Evolutionary conservation across 345 rosid species (phyloP), one percentile per base, ranked within the genome.

Genomic region (Sonneratia caseolaris): DNA sequence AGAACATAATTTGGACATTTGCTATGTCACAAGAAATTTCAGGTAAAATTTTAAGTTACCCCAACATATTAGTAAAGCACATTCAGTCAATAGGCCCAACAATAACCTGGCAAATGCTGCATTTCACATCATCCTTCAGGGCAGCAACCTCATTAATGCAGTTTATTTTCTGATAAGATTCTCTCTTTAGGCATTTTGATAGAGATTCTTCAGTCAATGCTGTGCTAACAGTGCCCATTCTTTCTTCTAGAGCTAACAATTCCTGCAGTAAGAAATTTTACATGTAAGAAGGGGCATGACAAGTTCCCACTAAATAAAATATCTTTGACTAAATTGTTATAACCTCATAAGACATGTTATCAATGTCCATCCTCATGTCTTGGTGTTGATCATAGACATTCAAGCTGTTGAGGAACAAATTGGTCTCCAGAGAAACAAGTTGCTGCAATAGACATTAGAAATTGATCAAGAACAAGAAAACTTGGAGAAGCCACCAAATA

Each of bases 281-380:
- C 4, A 18, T 5, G 45, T 69, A 27, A 19, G 37, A 9, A 21
- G 18, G 53, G 48, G 42, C 4, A 0, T 9, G 64, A 62, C 5
- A 12, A 57, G 42, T 64, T 72, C 59, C 22, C 0, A 38, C 14
- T 36, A 57, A 3, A 21, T 49, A 12, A 43, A 37, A 53, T 14
- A 64, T 45, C 9, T 67, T 9, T 43, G 68, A 79, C 87, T 32
- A 6, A 14, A 62, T 27, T 24, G 38, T 62, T 13, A 62, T 74
- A 61, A 92, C 99, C 98, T 96, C 98, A 70, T 95, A 95, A 42
- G 99, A 90, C 99, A 92, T 92, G 81, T 88, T 80, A 78, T 95
- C 99, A 40, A 95, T 92, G 82, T 95, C 97, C 66, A 92, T 86
- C 81, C 99, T 90, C 99, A 95, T 85, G 49, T 88, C 98, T 75